These are phyloP conservation scores for Naumovozyma baii DNA, from an alignment of 805 yeast genomes.

Conservation along the genomic window DNA sequence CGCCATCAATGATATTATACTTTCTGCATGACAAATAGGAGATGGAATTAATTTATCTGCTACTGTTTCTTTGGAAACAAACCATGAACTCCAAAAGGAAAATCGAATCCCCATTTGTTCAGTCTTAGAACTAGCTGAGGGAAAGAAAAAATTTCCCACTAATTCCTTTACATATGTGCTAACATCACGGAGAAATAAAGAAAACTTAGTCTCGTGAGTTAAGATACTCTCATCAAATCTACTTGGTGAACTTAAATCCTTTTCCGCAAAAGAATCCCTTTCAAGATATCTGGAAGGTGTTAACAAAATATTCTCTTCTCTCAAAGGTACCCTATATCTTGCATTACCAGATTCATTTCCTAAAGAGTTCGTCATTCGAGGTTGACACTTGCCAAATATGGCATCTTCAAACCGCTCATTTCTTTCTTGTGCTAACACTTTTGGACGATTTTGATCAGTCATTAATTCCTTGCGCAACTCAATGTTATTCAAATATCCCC, in stretches of 20 bases:
- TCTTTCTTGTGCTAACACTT: neutral
- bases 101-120: constrained; percentile 3
- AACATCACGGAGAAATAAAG: constrained; percentile 9
- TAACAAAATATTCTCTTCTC: constrained; percentile 17
- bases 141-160: constrained; percentile 20
- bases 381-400: neutral
- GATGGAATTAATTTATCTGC: constrained; percentile 53
- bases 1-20: constrained; percentile 48
- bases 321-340: constrained; percentile 18
- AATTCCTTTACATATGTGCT: constrained; percentile 5
- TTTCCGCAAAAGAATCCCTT: no score
- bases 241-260: neutral
- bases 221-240: constrained; percentile 5
- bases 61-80: constrained; percentile 35
- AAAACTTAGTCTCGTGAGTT: constrained; percentile 21
- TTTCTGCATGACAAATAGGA: constrained; percentile 56
- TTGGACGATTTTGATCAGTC: no score
- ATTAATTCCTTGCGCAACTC: constrained; percentile 8
- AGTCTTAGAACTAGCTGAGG: constrained; percentile 9
- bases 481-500: constrained; percentile 15
- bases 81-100: constrained; percentile 24
- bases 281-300: neutral
- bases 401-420: neutral
- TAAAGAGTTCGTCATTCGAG: neutral
- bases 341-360: neutral